These are phyloP conservation scores for Arctium lappa DNA, from an alignment of 129 eudicot species.

Conservation along the genomic window DNA sequence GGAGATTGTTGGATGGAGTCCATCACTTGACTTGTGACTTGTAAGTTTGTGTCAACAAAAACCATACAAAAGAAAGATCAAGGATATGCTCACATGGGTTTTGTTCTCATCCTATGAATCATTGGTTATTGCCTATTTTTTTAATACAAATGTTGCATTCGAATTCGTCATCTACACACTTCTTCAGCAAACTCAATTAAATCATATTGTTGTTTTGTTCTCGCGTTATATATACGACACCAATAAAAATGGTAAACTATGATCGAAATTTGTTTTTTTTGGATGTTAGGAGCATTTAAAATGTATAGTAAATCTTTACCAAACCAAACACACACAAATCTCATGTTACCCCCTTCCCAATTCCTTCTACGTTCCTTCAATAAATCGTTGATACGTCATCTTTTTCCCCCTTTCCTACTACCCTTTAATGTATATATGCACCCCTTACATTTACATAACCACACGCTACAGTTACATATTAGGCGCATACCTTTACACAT, in stretches of 20 bases:
- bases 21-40: constrained; percentile 22
- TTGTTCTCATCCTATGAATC: constrained; percentile 29
- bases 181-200: not conserved
- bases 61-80: constrained; percentile 24
- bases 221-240: not conserved
- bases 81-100: constrained; percentile 24
- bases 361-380: not conserved
- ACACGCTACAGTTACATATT: too few species aligned
- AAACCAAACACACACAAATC: not conserved
- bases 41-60: constrained; percentile 17
- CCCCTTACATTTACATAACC: not conserved
- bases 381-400: not conserved
- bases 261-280: too few species aligned
- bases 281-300: not conserved
- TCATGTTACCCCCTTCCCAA: not conserved
- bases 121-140: not conserved
- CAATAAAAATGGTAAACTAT: too few species aligned
- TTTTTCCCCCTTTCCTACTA: not conserved
- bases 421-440: not conserved
- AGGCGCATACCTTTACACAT: too few species aligned
- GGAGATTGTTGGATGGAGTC: constrained; percentile 21
- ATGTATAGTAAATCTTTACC: not conserved
- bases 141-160: not conserved
- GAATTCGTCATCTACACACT: not conserved
- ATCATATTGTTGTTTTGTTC: not conserved